Conservation (phyloP, 208 protist species). For the Trypanosoma vivax region DNA sequence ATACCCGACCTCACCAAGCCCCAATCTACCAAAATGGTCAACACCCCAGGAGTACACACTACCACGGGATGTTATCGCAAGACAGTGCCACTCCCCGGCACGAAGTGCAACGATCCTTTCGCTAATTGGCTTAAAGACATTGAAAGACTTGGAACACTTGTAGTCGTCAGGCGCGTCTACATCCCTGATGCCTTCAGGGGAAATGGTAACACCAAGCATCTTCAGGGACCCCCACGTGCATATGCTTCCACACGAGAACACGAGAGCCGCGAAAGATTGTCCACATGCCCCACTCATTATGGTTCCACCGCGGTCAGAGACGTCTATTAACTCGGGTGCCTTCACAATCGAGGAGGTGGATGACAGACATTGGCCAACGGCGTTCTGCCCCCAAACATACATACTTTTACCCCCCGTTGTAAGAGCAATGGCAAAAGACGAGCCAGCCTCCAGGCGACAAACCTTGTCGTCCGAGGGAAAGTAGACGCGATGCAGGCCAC, state of each 20-base stretch:
- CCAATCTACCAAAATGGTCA: conserved; percentile 47
- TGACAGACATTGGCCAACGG: conserved; percentile 58
- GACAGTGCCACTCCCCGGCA: conserved; percentile 54
- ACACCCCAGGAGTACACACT: conserved; percentile 69
- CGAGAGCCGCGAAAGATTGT: conserved; percentile 31
- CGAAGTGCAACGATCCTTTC: conserved; percentile 18
- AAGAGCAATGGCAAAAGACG: conserved; percentile 34
- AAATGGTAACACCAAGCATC: conserved; percentile 36
- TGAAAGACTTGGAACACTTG: conserved; percentile 31
- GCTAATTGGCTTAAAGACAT: conserved; percentile 14
- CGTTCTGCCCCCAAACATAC: conserved; percentile 73
- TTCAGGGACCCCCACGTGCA: conserved; percentile 47
- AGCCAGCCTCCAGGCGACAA: conserved; percentile 31
- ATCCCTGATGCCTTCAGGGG: conserved; percentile 16
- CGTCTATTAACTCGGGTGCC: conserved; percentile 1
- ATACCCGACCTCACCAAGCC: conserved; percentile 38
- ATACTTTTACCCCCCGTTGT: conserved; percentile 22
- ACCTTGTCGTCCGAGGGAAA: conserved; percentile 31
- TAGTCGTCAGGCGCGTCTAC: conserved; percentile 20
- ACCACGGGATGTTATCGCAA: conserved; percentile 42
- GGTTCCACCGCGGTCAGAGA: conserved; percentile 4
- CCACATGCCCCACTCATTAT: conserved; percentile 53
- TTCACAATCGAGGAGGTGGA: conserved; percentile 14
- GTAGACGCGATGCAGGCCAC: conserved; percentile 20
- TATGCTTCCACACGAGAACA: conserved; percentile 42